Evolutionary conservation across 2,329 filamentous ascomycete species (phyloP), one percentile per base, ranked within the genome.

Genomic region (Scedosporium minutisporum): DNA sequence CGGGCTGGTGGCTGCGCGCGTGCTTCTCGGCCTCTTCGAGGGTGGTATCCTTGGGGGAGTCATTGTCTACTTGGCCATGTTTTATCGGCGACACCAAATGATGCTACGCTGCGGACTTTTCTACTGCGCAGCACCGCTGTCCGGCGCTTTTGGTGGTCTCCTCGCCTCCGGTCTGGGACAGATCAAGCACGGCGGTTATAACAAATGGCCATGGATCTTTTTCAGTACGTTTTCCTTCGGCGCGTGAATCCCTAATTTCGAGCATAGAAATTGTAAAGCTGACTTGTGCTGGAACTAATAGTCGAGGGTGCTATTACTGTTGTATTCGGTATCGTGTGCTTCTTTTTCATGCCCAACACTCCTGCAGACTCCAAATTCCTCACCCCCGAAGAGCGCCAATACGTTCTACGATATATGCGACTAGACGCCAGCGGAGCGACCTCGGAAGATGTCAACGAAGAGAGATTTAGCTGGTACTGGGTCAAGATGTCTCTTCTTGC

Each of bases 71-170:
- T 65, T 70, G n/a, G 67, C 64, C 14, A 68, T 69, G 58, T 70
- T 69, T 58, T 70, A 70, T 33, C 67, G 65, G 2, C 57, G 62
- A 4, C 63, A 67, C n/a, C 65, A 70, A 42, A 64, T 70, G 29
- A 65, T 67, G 9, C 48, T 65, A n/a, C 65, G 68, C 1, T 65
- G 68, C 5, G 67, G 67, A 3, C 62, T 69, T 1, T 69, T 70
- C 55, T 70, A 69, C 75, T 87, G 85, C 3, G 86, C 86, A 0
- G 87, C 87, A 0, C 86, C 88, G 0, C 74, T 90, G 0, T 85
- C 86, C 0, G 87, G 87, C 0, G 87, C 82, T 0, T 87, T 88
- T 67, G 85, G 84, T 9, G 78, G 74, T 6, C 75, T 80, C 21
- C 69, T 80, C 7, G 73, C 73, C 42, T 76, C 75, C 64, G 74